Conservation (phyloP, 2,329 filamentous ascomycete species). For the Claviceps spartinae region DNA sequence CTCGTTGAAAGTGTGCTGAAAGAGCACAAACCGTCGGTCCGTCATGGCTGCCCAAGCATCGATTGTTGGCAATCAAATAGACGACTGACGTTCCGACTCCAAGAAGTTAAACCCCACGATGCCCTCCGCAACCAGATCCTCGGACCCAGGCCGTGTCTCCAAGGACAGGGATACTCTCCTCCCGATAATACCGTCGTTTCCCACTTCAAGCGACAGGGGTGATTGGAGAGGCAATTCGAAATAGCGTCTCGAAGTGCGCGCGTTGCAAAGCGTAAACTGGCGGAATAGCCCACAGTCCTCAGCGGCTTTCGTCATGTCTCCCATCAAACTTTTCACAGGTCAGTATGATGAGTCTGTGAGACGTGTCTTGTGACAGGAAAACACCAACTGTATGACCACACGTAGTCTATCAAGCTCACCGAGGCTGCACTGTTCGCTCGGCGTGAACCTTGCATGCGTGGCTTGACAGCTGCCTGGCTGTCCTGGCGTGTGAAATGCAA, state of each 20-base stretch:
- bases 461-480: constrained; percentile 22
- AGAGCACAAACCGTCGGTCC: neutral
- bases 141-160: constrained; percentile 10
- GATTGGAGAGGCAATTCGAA: constrained; percentile 22
- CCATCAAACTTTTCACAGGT: constrained; percentile 20
- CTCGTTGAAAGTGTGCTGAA: neutral
- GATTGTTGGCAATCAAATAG: neutral
- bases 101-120: constrained; percentile 35
- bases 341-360: neutral
- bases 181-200: constrained; percentile 33
- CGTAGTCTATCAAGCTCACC: constrained; percentile 14
- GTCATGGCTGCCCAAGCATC: neutral
- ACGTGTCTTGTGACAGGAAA: neutral
- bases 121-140: constrained; percentile 29
- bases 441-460: constrained; percentile 30
- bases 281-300: constrained; percentile 29
- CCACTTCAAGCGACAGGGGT: constrained; percentile 30
- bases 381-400: constrained; percentile 31
- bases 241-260: constrained; percentile 7
- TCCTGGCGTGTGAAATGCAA: constrained; percentile 30
- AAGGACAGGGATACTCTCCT: constrained; percentile 30
- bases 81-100: constrained; percentile 9
- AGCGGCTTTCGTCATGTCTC: constrained; percentile 27
- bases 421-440: constrained; percentile 11
- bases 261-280: constrained; percentile 20